These are phyloP conservation scores for Mortierella sp. DNA, from an alignment of 371 early-diverging fungal genomes.

Conservation along the genomic window DNA sequence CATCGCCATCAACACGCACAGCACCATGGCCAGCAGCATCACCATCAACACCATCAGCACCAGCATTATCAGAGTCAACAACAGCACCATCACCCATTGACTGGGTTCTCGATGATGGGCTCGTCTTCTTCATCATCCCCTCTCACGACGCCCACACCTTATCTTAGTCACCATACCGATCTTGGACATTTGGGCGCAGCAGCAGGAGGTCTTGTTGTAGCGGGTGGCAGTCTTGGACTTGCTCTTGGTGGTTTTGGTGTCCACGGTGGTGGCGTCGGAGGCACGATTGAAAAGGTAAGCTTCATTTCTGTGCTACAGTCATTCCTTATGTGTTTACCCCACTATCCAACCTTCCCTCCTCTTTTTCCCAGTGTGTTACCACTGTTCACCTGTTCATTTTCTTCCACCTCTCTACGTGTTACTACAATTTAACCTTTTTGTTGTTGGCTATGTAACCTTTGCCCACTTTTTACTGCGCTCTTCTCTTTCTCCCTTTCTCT, in stretches of 20 bases:
- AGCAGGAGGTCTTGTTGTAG: background rate
- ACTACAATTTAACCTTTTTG: too few species aligned
- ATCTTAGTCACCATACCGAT: background rate
- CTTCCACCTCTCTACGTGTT: background rate
- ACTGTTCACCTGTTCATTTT: background rate
- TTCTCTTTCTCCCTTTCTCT: background rate
- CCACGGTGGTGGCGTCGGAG: background rate
- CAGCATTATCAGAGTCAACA: background rate
- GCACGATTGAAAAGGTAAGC: slow-evolving; percentile 29
- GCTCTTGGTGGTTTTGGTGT: too few species aligned
- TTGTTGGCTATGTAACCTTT: too few species aligned
- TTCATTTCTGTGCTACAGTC: background rate
- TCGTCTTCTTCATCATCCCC: too few species aligned
- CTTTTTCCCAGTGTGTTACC: background rate
- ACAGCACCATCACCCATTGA: background rate
- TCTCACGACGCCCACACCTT: background rate
- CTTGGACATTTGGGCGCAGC: background rate
- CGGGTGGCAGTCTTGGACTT: background rate
- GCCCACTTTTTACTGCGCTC: background rate
- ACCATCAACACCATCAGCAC: background rate
- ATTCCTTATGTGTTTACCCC: too few species aligned
- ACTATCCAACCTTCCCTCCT: background rate
- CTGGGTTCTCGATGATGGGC: slow-evolving; percentile 17
- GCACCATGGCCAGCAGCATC: background rate
- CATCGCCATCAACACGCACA: background rate